Conservation (phyloP, 2,329 filamentous ascomycete species). For the Verticillium dahliae region DNA sequence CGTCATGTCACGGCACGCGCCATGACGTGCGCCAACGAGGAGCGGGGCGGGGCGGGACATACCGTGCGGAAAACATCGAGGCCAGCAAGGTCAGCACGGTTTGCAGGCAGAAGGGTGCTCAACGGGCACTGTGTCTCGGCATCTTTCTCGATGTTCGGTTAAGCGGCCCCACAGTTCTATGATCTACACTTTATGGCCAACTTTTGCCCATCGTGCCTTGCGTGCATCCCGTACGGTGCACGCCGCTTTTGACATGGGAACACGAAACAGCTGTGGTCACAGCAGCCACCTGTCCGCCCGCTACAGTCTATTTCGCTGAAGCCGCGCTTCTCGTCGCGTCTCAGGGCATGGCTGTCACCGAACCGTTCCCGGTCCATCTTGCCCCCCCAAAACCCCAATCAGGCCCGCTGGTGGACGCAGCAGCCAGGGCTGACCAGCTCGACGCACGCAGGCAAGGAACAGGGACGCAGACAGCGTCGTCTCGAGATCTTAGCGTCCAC, state of each 20-base stretch:
- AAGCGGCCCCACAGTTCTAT: neutral
- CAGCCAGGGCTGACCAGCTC: neutral
- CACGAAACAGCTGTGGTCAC: neutral
- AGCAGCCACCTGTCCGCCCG: neutral
- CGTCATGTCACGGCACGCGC: neutral
- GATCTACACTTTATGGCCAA: neutral
- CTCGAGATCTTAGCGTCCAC: neutral
- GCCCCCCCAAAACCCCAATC: neutral
- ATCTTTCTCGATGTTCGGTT: too few relatives aligned
- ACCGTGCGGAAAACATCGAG: neutral
- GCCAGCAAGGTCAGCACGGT: too few relatives aligned
- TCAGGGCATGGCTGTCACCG: neutral
- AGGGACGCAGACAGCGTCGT: neutral
- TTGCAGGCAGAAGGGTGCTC: too few relatives aligned
- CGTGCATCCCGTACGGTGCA: neutral
- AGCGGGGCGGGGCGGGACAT: neutral
- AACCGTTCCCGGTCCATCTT: neutral
- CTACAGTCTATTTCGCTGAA: neutral
- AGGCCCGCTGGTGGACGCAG: neutral
- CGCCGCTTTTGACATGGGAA: neutral
- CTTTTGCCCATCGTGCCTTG: too few relatives aligned
- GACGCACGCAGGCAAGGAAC: neutral
- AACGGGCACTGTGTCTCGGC: too few relatives aligned
- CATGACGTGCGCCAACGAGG: neutral
- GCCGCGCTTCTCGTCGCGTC: neutral